Conservation (phyloP, 2,329 filamentous ascomycete species). For the Lasiodiplodia theobromae region DNA sequence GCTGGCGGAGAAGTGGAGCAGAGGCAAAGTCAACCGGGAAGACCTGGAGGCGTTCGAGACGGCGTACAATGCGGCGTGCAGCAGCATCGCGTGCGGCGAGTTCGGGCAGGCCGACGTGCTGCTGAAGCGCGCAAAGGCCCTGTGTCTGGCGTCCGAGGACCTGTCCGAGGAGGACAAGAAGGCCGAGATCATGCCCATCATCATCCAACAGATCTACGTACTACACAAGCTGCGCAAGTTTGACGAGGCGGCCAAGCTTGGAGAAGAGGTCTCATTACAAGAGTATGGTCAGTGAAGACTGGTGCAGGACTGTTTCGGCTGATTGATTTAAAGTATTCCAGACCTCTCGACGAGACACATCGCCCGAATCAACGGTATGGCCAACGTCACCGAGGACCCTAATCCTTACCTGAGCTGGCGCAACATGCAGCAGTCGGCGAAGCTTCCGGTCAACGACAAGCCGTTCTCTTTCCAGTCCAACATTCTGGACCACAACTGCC, state of each 20-base stretch:
- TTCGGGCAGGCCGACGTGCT: constrained; percentile 69
- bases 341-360: constrained; percentile 73
- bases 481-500: constrained; percentile 67
- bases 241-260: constrained; percentile 70
- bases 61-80: constrained; percentile 80
- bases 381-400: constrained; percentile 52
- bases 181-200: constrained; percentile 76
- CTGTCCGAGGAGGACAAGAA: constrained; percentile 76
- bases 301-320: constrained; percentile 3
- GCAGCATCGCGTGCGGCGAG: constrained; percentile 73
- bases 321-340: constrained; percentile 59
- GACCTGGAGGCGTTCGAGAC: constrained; percentile 78
- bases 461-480: constrained; percentile 76
- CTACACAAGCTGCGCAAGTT: constrained; percentile 70
- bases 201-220: constrained; percentile 78
- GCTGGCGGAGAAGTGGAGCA: constrained; percentile 51
- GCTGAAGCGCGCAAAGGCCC: constrained; percentile 71
- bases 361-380: constrained; percentile 70
- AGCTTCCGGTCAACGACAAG: constrained; percentile 64
- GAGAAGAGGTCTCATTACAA: constrained; percentile 65
- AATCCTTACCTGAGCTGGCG: constrained; percentile 76
- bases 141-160: constrained; percentile 78
- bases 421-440: constrained; percentile 58
- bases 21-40: constrained; percentile 63
- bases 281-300: constrained; percentile 58